A percentile compares a stretch with the other conserved stretches of the same genome.
These are phyloP conservation scores for Penicillium decumbens DNA, from an alignment of 2,329 filamentous ascomycete species.

Conservation along the genomic window DNA sequence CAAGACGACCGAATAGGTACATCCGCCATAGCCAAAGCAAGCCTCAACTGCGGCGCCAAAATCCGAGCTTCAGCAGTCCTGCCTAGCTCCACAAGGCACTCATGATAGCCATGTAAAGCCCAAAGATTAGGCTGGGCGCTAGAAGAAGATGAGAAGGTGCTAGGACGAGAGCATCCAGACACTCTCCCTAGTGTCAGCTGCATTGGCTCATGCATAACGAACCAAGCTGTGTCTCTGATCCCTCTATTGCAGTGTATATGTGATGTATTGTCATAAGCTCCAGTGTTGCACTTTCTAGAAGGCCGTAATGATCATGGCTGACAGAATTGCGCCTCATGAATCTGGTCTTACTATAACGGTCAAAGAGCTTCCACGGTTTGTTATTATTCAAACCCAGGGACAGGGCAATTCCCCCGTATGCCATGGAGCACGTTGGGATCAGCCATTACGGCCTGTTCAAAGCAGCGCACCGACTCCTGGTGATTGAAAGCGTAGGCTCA, in stretches of 20 bases:
- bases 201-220: too few species aligned
- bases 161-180: too few species aligned
- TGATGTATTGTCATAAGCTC: too few species aligned
- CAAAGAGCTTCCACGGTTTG: conserved; percentile 70
- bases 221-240: too few species aligned
- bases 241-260: too few species aligned
- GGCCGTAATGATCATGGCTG: too few species aligned
- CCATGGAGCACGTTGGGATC: conserved; percentile 36
- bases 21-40: conserved; percentile 55
- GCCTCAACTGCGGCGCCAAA: conserved; percentile 47
- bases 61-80: conserved; percentile 45
- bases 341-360: conserved; percentile 25
- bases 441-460: conserved; percentile 28
- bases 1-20: conserved; percentile 57
- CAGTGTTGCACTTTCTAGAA: too few species aligned
- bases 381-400: conserved; percentile 71
- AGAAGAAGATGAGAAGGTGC: too few species aligned
- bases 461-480: conserved; percentile 34
- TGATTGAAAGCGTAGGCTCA: conserved; percentile 43
- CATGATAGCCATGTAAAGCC: conserved; percentile 68
- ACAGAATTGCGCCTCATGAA: too few species aligned
- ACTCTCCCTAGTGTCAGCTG: too few species aligned
- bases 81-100: conserved; percentile 59
- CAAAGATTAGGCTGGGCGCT: conserved; percentile 55
- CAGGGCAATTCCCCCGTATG: conserved; percentile 50